phyloP scores from a whole-genome alignment of 352 stramenopile genomes.

The Phytophthora nicotianae region DNA sequence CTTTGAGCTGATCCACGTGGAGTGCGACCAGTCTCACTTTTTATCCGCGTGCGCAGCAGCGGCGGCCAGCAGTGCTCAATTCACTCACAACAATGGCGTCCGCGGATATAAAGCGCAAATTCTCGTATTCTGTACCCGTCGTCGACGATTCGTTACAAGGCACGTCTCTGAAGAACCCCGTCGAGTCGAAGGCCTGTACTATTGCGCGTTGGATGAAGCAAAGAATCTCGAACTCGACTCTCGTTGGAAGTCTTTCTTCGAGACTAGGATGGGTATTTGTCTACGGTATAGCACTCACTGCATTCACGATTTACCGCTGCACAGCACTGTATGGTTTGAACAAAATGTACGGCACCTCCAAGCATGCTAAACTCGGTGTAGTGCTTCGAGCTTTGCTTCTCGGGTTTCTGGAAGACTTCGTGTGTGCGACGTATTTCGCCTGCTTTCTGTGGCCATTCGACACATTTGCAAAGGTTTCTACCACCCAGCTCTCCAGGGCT shows the following conservation, averaged over 20 bases:
- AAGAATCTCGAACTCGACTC: neutral
- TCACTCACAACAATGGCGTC: no score
- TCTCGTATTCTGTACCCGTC: neutral
- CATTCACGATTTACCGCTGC: slow-evolving; percentile 8
- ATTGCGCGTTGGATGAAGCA: neutral
- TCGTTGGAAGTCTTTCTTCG: slow-evolving; percentile 11
- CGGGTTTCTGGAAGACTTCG: slow-evolving; percentile 50
- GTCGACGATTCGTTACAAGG: neutral
- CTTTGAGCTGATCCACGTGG: no score
- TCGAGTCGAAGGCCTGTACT: neutral
- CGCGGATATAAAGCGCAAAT: neutral
- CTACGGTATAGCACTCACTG: slow-evolving; percentile 13
- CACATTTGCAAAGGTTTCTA: neutral
- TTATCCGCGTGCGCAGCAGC: no score
- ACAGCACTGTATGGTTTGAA: slow-evolving; percentile 21
- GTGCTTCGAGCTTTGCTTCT: slow-evolving; percentile 26
- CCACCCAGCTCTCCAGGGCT: neutral
- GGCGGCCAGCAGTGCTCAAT: no score
- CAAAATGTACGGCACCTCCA: slow-evolving; percentile 15
- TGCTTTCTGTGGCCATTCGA: slow-evolving; percentile 11
- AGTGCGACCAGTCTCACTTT: no score
- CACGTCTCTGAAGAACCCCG: neutral
- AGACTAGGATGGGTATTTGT: slow-evolving; percentile 43
- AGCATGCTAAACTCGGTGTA: slow-evolving; percentile 11
- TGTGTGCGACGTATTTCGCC: slow-evolving; percentile 31